Evolutionary conservation across 345 rosid species (phyloP), one percentile per base, ranked within the genome.

Genomic region (Streptanthus diversifolius): DNA sequence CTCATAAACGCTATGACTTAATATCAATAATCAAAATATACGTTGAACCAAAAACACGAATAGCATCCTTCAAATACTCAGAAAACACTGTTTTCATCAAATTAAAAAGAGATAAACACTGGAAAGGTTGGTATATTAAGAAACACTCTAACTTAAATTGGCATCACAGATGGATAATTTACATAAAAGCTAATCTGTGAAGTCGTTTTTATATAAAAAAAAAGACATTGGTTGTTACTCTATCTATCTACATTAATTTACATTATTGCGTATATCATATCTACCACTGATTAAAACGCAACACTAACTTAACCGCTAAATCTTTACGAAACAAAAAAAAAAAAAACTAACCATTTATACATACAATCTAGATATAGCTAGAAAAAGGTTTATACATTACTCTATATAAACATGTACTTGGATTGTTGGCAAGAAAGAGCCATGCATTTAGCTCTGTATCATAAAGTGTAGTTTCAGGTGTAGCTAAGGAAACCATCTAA

Each of bases 301-400:
- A 63, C 62, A 72, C 69, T 62, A 62, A 72, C 69, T 62, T 72
- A 12, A 53, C 76, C 43, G 52, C 35, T 60, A 24, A 7, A 30
- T 9, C 47, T 57, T 24, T 14, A 22, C 2, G 11, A 8, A 8
- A 5, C 8, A 30, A 29, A 8, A 40, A 14, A 68, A 30, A 29
- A 8, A 40, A 14, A 68, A 53, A 7, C 33, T 32, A 63, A 41
- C 18, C 45, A n/a, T 32, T 71, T 14, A 54, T 40, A 39, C 39
- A 24, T 6, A 48, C 47, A n/a, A 32, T 51, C 13, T 47, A 19
- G 18, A 21, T 48, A 19, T 48, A 48, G 18, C 25, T 47, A 47
- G 52, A 47, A 47, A 47, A 5, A 17, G 8, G 9, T 45, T 18
- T 5, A 30, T 30, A 5, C 7, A 30, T 30, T 33, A 33, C 36